Percentiles rank a stretch among this genome's conserved stretches.
These are phyloP conservation scores for Amylostereum areolatum DNA, from an alignment of 1,284 basidiomycete genomes.

Conservation along the genomic window DNA sequence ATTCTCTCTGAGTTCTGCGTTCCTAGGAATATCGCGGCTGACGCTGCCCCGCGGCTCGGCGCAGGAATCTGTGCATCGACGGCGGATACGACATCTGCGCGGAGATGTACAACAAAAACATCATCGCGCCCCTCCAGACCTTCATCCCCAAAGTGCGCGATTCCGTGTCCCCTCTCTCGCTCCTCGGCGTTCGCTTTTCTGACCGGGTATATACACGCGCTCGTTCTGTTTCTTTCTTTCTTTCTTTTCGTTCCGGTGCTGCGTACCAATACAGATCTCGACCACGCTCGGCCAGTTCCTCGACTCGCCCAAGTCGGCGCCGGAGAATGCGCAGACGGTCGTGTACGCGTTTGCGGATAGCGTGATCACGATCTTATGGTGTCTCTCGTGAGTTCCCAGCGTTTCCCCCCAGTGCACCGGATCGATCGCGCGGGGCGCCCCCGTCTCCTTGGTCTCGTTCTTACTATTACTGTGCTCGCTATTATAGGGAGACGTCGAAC, in stretches of 20 bases:
- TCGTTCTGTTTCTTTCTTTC: no score
- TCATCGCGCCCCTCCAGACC: conserved; percentile 67
- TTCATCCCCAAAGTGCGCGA: conserved; percentile 67
- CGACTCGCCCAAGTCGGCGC: conserved; percentile 47
- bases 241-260: no score
- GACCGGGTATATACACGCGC: no score
- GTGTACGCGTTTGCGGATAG: conserved; percentile 88
- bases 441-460: no score
- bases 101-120: conserved; percentile 95
- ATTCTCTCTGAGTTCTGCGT: conserved; percentile 5
- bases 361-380: conserved; percentile 88
- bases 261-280: conserved; percentile 58
- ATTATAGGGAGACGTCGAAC: conserved; percentile 89
- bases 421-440: conserved; percentile 30
- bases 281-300: conserved; percentile 65
- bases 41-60: not conserved
- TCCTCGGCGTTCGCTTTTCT: no score
- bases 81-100: conserved; percentile 91
- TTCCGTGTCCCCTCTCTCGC: not conserved
- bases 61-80: conserved; percentile 88
- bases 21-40: not conserved
- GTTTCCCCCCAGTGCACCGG: conserved; percentile 18
- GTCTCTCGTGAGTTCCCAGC: conserved; percentile 71
- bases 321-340: conserved; percentile 67
- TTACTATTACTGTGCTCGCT: no score